Evolutionary conservation across 768 basidiomycete species (phyloP), one percentile per base, ranked within the genome.

Genomic region (Mycena venus): DNA sequence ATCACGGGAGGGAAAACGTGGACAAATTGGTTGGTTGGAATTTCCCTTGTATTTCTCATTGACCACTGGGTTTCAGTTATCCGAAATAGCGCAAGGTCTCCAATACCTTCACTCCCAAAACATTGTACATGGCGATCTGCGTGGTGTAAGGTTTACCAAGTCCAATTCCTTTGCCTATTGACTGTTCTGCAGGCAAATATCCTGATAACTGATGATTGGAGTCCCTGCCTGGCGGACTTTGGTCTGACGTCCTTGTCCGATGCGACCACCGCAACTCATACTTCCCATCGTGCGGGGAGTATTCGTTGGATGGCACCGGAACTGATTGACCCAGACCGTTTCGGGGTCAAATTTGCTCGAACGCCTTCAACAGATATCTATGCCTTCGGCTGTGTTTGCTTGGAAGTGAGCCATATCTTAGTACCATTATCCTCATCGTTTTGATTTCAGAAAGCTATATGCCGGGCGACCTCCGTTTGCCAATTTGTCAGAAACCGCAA

Each of bases 271-370:
- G 73, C 79, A 19, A 79, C 78, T 14, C 75, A 79, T 47, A 77
- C n/a, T n/a, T n/a, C 82, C 12, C 78, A 77, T 40, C 73, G 77
- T 6, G 79, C 78, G 11, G 83, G 83, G 29, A 78, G 78, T 21
- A 70, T 79, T 12, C 72, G 83, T 23, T 85, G 83, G 82, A 85
- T 82, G 83, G 83, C 84, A 4, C 84, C 84, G 0, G 84, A 84
- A 69, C 75, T 83, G 14, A 77, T 82, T 29, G 72, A 81, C 53
- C 83, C 83, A 0, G 80, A 80, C 47, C 68, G 70, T 2, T 82
- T 82, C 61, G 80, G 76, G 56, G 53, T 71, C 14, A 67, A 68
- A 38, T 81, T 79, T 36, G 38, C 72, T n/a, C 73, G 82, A 40
- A 83, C 84, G 12, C 68, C 77, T 15, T 75, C 75, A 4, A 84